Percentiles rank a stretch among this genome's conserved stretches.
Evolutionary conservation across 148 eudicot genomes (phyloP).

Genomic region (Chenopodium suecicum): DNA sequence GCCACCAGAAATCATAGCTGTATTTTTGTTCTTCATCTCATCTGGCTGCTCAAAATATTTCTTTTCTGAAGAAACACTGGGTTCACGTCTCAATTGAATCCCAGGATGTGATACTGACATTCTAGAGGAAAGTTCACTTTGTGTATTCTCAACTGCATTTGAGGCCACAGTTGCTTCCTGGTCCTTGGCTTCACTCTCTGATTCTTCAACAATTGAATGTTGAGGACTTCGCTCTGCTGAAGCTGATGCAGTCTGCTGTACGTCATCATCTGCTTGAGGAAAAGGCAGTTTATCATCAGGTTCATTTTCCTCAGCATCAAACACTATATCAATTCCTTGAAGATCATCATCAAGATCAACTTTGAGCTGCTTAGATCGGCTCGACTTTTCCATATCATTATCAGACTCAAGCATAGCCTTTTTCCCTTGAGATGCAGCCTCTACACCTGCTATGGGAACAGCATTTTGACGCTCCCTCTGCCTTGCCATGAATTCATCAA

Average conservation of each 20-base stretch:
- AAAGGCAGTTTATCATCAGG: conserved; percentile 91
- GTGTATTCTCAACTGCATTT: conserved; percentile 53
- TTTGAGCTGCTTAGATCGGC: conserved; percentile 61
- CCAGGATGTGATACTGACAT: conserved; percentile 74
- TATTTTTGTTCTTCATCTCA: conserved; percentile 36
- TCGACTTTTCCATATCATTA: conserved; percentile 45
- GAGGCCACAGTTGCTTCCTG: conserved; percentile 53
- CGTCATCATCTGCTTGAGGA: conserved; percentile 76
- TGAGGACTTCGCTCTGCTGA: conserved; percentile 66
- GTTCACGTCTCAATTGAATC: conserved; percentile 67
- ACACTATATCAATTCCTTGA: conserved; percentile 93
- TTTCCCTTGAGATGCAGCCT: conserved; percentile 46
- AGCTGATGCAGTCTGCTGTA: conserved; percentile 50
- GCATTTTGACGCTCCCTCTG: conserved; percentile 85
- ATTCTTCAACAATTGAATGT: conserved; percentile 87
- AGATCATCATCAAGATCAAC: conserved; percentile 95
- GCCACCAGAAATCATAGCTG: conserved; percentile 28
- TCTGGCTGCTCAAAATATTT: conserved; percentile 55
- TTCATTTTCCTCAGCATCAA: conserved; percentile 92
- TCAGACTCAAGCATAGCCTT: conserved; percentile 43
- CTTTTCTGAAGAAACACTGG: conserved; percentile 72
- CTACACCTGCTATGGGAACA: conserved; percentile 47
- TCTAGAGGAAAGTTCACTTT: conserved; percentile 76
- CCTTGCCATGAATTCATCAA: conserved; percentile 96
- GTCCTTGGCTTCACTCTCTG: conserved; percentile 67